These are phyloP conservation scores for Cryptomeria japonica DNA, from an alignment of 75 land plant species.

Conservation along the genomic window DNA sequence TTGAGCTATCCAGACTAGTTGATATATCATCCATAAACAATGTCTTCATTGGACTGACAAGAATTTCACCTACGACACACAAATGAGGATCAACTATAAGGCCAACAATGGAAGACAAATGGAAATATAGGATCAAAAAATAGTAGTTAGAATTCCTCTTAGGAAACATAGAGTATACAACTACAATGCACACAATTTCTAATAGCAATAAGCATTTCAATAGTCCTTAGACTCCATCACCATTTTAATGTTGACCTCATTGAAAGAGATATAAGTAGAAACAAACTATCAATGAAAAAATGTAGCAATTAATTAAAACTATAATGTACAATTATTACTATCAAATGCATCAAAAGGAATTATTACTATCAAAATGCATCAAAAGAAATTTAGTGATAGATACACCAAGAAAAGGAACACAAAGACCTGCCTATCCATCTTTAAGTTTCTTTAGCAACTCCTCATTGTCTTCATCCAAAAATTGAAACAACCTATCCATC, in stretches of 20 bases:
- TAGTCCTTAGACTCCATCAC: not conserved
- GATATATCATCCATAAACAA: constrained; percentile 42
- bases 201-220: not conserved
- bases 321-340: not conserved
- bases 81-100: not conserved
- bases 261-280: not conserved
- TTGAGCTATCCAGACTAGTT: constrained; percentile 69
- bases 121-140: not conserved
- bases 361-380: too few relatives aligned
- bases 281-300: not conserved
- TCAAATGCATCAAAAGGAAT: not conserved
- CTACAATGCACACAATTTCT: not conserved
- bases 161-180: not conserved
- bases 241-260: not conserved
- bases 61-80: constrained; percentile 22
- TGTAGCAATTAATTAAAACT: not conserved
- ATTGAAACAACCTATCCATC: constrained; percentile 27
- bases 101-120: not conserved
- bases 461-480: constrained; percentile 45
- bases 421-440: constrained; percentile 35
- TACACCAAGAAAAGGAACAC: not conserved
- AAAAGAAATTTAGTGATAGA: not conserved
- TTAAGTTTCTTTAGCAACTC: constrained; percentile 31
- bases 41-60: constrained; percentile 22
- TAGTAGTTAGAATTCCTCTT: not conserved